Evolutionary conservation across 495 filamentous ascomycete genomes (phyloP), one percentile per base, ranked within the genome.

Genomic region (Aspergillus leporis): DNA sequence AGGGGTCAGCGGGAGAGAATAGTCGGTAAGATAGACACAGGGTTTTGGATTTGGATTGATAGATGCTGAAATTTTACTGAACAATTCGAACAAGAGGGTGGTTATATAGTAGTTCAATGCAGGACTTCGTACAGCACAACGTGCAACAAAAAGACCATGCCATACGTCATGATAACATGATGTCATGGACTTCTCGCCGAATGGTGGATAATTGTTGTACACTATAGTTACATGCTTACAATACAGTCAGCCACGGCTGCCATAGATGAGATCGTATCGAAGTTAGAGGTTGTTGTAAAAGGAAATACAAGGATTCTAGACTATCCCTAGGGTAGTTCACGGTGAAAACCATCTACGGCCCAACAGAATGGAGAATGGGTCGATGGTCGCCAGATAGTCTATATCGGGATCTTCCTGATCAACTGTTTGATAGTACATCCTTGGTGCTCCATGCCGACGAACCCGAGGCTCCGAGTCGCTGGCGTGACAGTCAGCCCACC

Each of bases 81-180:
- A 4, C 40, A 14, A 58, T 36, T 16, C 6, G 2, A 2, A 48
- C 4, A 21, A 22, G 48, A 49, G 23, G 19, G 48, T 4, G n/a
- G 6, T 51, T 60, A 57, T 53, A 56, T 54, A 64, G 47, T 21
- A 21, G 41, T 47, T 31, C 19, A 47, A 10, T 1, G 1, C 4
- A 23, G 18, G 19, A 8, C 3, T 23, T 30, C 41, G 10, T 18
- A 53, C 32, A 53, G 25, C 32, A 9, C 19, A 25, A 25, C 23
- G 51, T 23, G 34, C 16, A 25, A 28, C 13, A 28, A 38, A n/a
- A 19, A 19, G 23, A 43, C n/a, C 30, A 43, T 58, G 47, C 30
- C 38, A 59, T 66, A 67, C 58, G 62, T 65, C 73, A 77, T 71
- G 61, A 60, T 52, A 59, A 52, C 50, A 69, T 77, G 74, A 77